Evolutionary conservation across 106 monocot species (phyloP).

Genomic region (Dendrobium catenatum): DNA sequence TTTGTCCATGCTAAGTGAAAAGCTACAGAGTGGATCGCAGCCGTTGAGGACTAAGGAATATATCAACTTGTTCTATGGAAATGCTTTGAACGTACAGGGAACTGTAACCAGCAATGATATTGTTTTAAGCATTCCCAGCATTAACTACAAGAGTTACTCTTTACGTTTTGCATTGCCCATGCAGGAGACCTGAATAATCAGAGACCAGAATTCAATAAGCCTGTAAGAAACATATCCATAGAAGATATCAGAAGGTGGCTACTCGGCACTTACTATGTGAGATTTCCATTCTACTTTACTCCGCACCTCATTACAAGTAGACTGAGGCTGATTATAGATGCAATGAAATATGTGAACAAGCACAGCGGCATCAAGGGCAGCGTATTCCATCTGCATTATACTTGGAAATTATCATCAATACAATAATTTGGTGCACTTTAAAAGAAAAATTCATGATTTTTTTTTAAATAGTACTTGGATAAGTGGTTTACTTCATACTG

Average conservation of each 20-base stretch:
- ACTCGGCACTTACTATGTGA: constrained; percentile 57
- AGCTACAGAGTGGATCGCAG: too few species aligned
- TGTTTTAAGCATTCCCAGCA: neutral
- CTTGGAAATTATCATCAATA: neutral
- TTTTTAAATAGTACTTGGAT: too few species aligned
- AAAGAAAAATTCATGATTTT: neutral
- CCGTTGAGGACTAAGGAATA: too few species aligned
- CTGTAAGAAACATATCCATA: neutral
- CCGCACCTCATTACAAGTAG: constrained; percentile 15
- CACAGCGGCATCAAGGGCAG: constrained; percentile 92
- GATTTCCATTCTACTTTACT: constrained; percentile 81
- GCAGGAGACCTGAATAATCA: constrained; percentile 40
- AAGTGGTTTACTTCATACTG: neutral
- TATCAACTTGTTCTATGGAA: too few species aligned
- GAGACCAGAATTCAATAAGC: neutral
- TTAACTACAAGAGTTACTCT: neutral
- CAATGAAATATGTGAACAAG: constrained; percentile 85
- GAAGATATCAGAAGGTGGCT: neutral
- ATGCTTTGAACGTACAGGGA: neutral
- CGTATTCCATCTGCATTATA: constrained; percentile 80
- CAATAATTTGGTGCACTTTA: neutral
- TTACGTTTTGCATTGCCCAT: constrained; percentile 24
- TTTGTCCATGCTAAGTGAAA: too few species aligned
- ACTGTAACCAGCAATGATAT: neutral
- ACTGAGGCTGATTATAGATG: constrained; percentile 32